These are phyloP conservation scores for Juncus effusus DNA, from an alignment of 176 grass and related monocot genomes.

Conservation along the genomic window DNA sequence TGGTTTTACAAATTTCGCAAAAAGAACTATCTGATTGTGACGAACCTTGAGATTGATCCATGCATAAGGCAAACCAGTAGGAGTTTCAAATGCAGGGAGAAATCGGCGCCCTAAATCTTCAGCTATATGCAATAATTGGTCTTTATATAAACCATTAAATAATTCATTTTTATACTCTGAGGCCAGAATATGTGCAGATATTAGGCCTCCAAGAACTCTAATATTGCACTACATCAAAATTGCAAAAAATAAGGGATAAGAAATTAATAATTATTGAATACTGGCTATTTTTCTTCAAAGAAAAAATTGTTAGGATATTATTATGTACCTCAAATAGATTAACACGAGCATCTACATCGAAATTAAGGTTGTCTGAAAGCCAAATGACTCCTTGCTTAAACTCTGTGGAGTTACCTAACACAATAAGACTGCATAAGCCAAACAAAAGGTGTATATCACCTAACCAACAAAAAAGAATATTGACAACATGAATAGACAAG, in stretches of 20 bases:
- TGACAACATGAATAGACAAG: not conserved
- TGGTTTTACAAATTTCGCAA: not conserved
- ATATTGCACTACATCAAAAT: conserved; percentile 71
- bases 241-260: conserved; percentile 13
- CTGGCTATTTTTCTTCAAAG: too few species aligned
- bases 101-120: conserved; percentile 73
- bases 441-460: conserved; percentile 59
- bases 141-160: conserved; percentile 56
- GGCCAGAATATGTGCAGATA: conserved; percentile 98
- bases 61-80: conserved; percentile 94
- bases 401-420: conserved; percentile 97
- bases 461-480: conserved; percentile 24
- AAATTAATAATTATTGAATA: not conserved
- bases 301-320: not conserved
- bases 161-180: conserved; percentile 60
- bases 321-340: conserved; percentile 85
- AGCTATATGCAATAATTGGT: conserved; percentile 80
- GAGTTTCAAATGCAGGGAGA: conserved; percentile 89
- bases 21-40: conserved; percentile 9
- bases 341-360: conserved; percentile 88
- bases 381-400: conserved; percentile 80
- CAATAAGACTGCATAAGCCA: conserved; percentile 94
- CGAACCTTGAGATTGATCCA: conserved; percentile 93
- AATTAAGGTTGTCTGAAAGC: conserved; percentile 84
- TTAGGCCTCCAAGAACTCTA: conserved; percentile 95